These are phyloP conservation scores for Blastobotrys elegans DNA, from an alignment of 1,139 yeast species.

Conservation along the genomic window DNA sequence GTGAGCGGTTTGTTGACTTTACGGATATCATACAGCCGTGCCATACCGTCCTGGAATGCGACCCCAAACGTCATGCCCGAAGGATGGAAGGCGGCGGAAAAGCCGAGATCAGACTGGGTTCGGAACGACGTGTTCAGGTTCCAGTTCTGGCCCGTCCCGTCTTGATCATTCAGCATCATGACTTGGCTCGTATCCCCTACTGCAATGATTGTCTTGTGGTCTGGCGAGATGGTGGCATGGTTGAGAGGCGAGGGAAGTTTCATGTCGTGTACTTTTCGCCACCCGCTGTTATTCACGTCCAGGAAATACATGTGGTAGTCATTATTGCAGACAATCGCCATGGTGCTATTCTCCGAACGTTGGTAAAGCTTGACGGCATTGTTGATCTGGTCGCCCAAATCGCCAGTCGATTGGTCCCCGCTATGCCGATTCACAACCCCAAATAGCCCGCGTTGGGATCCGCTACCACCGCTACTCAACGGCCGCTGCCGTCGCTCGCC, in stretches of 20 bases:
- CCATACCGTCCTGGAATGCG: constrained; percentile 80
- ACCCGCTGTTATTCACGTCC: constrained; percentile 49
- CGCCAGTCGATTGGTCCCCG: constrained; percentile 45
- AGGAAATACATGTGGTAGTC: constrained; percentile 67
- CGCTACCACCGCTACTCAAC: not conserved
- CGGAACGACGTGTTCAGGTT: constrained; percentile 37
- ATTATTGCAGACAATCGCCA: constrained; percentile 71
- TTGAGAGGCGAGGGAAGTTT: constrained; percentile 51
- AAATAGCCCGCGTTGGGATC: constrained; percentile 47
- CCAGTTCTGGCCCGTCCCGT: constrained; percentile 22
- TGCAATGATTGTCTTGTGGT: constrained; percentile 47
- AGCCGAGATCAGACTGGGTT: constrained; percentile 72
- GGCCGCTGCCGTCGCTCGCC: constrained; percentile 11
- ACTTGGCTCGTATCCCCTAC: constrained; percentile 58
- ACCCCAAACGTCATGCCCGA: constrained; percentile 71
- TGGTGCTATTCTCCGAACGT: constrained; percentile 2
- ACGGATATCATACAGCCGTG: constrained; percentile 71
- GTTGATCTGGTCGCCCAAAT: constrained; percentile 75
- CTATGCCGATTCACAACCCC: constrained; percentile 51
- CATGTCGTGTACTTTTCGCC: constrained; percentile 38
- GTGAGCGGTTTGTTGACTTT: constrained; percentile 40
- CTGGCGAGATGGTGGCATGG: constrained; percentile 58
- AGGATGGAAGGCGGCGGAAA: constrained; percentile 73
- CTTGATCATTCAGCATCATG: constrained; percentile 44
- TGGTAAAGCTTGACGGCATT: constrained; percentile 64